Evolutionary conservation across 2,329 filamentous ascomycete species (phyloP).

Genomic region (Capronia americana): DNA sequence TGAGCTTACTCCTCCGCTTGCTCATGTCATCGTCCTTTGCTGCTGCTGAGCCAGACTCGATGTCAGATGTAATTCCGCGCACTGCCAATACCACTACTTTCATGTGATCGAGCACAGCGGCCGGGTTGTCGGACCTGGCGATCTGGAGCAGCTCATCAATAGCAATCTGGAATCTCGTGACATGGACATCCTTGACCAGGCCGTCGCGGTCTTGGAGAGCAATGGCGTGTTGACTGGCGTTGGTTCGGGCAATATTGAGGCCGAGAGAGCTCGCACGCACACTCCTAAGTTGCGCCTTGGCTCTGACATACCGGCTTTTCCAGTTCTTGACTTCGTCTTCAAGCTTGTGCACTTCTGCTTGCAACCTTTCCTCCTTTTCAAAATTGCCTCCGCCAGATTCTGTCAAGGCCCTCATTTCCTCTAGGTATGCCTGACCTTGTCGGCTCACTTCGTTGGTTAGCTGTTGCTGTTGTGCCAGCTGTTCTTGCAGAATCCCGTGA

Average conservation of each 20-base stretch:
- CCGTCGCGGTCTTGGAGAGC: constrained; percentile 75
- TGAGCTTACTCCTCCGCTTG: constrained; percentile 72
- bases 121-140: constrained; percentile 75
- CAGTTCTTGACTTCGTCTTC: constrained; percentile 87
- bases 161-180: constrained; percentile 93
- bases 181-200: constrained; percentile 85
- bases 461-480: constrained; percentile 75
- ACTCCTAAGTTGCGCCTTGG: constrained; percentile 84
- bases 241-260: constrained; percentile 58
- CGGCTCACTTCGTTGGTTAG: constrained; percentile 85
- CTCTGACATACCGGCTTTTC: constrained; percentile 85
- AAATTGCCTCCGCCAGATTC: constrained; percentile 78
- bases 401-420: constrained; percentile 87
- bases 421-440: constrained; percentile 81
- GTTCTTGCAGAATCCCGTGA: constrained; percentile 70
- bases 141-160: constrained; percentile 87
- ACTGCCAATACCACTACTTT: constrained; percentile 84
- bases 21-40: constrained; percentile 60
- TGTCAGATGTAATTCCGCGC: constrained; percentile 81
- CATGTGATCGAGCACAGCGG: constrained; percentile 81
- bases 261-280: constrained; percentile 82
- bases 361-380: constrained; percentile 81
- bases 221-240: constrained; percentile 61
- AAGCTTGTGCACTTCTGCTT: constrained; percentile 74
- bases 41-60: constrained; percentile 65